Conservation (phyloP, 148 eudicot species). For the Amaranthus hypochondriacus region DNA sequence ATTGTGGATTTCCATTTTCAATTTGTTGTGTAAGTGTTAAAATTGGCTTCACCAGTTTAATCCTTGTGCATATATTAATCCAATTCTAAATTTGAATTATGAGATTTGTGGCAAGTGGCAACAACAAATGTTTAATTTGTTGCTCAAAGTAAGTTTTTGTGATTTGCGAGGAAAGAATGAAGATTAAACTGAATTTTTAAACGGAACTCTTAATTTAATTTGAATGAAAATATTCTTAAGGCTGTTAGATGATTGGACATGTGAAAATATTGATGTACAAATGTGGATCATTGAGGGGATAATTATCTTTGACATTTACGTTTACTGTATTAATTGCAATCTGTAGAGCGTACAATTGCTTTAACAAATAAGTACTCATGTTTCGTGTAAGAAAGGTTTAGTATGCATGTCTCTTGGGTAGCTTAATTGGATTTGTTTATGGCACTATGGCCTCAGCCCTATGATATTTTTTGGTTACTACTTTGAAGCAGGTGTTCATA, state of each 20-base stretch:
- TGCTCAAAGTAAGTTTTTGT: too few relatives aligned
- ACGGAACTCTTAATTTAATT: background rate
- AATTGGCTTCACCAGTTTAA: too few relatives aligned
- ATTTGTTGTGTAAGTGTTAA: too few relatives aligned
- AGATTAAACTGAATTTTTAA: background rate
- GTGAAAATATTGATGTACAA: background rate
- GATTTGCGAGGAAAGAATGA: too few relatives aligned
- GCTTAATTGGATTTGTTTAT: background rate
- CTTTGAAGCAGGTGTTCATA: conserved; percentile 61
- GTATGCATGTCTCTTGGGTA: background rate
- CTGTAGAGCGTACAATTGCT: background rate
- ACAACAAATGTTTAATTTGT: too few relatives aligned
- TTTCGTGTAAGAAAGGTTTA: background rate
- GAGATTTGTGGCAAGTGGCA: too few relatives aligned
- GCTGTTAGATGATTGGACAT: background rate
- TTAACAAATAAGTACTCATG: background rate
- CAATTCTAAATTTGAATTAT: too few relatives aligned
- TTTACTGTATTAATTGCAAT: background rate
- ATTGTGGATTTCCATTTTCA: too few relatives aligned
- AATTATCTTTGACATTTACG: background rate
- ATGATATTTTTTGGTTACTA: background rate
- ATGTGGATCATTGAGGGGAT: background rate
- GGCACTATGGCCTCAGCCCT: background rate
- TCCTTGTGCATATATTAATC: too few relatives aligned
- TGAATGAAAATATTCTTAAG: too few relatives aligned